These are phyloP conservation scores for Fagus sylvatica DNA, from an alignment of 306 rosid species.

Conservation along the genomic window DNA sequence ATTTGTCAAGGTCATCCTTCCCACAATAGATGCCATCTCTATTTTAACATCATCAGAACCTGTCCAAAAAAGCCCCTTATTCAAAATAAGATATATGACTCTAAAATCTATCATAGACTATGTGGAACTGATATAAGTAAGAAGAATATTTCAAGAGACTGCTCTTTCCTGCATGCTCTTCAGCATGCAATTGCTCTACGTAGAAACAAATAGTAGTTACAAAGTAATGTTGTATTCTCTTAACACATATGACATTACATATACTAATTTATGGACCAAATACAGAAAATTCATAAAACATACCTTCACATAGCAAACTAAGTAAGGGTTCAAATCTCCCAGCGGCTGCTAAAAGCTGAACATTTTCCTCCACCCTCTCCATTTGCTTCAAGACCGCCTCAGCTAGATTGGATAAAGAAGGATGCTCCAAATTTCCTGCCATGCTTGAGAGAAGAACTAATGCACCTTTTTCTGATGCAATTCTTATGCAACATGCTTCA, in stretches of 20 bases:
- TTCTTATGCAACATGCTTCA: conserved; percentile 50
- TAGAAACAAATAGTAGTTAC: neutral
- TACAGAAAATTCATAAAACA: conserved; percentile 8
- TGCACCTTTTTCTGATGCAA: conserved; percentile 66
- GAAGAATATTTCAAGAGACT: neutral
- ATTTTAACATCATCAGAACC: conserved; percentile 53
- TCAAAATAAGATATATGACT: conserved; percentile 11
- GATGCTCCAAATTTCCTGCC: conserved; percentile 49
- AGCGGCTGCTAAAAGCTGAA: conserved; percentile 50
- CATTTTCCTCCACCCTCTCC: conserved; percentile 49
- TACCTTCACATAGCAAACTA: conserved; percentile 45
- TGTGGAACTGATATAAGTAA: neutral
- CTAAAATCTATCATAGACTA: conserved; percentile 3
- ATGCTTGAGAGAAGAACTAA: conserved; percentile 60
- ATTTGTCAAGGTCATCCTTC: conserved; percentile 59
- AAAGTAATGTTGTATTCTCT: neutral
- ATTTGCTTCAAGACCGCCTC: conserved; percentile 54
- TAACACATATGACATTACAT: neutral
- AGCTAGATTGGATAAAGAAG: conserved; percentile 47
- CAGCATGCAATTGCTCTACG: neutral
- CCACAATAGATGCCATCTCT: conserved; percentile 59
- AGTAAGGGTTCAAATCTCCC: conserved; percentile 64
- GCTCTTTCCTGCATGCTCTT: conserved; percentile 7
- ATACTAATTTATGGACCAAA: neutral
- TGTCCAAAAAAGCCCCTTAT: conserved; percentile 29